Base-by-base conservation (phyloP, 1,284 basidiomycete genomes). In the Cutaneotrichosporon spelunceum region DNA sequence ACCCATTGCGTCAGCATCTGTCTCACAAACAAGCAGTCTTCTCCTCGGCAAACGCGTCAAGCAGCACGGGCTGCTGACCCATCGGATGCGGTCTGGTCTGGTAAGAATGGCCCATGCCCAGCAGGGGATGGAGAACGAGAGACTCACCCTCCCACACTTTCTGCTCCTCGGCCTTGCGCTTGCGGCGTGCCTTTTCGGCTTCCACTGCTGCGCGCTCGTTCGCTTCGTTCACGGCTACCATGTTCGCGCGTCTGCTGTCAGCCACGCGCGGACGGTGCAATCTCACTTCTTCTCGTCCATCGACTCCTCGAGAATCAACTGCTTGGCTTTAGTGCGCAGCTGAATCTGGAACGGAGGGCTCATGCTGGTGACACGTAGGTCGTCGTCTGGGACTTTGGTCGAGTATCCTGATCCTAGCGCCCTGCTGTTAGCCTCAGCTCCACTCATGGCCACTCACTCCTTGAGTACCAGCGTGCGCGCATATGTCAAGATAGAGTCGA, bases 281-380 rank as follows among this genome's bases (percentile, higher is more conserved):
- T 67, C 78, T 66, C 60, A 80, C 80, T 79, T 70, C 60, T 82
- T 64, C 61, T 79, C 70, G n/a, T 80, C 73, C 30, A 84, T 69
- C 70, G 84, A 83, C 53, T 84, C 83, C 64, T 84, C 83, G n/a
- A 84, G 77, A 65, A 84, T 72, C 23, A 84, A 73, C 64, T 84
- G 81, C 66, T 82, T 81, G 5, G 81, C 80, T 61, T 81, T 81
- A 23, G 69, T 68, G 58, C 80, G 72, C 34, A 84, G 73, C 53
- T 81, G 81, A 21, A 72, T 69, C 62, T 83, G 80, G 30, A 78
- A 75, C 1, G 78, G 69, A 0, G 80, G 80, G 14, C 68, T 72
- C n/a, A 84, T 71, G 39, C 76, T 72, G 3, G 64, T 60, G 9
- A 82, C 60, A 34, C 77, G 71, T 13, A 77, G 76, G 68, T 81